Percentiles rank a stretch among this genome's conserved stretches.
phyloP scores from a whole-genome alignment of 768 basidiomycete genomes.

The Tubosaeta sp. region DNA sequence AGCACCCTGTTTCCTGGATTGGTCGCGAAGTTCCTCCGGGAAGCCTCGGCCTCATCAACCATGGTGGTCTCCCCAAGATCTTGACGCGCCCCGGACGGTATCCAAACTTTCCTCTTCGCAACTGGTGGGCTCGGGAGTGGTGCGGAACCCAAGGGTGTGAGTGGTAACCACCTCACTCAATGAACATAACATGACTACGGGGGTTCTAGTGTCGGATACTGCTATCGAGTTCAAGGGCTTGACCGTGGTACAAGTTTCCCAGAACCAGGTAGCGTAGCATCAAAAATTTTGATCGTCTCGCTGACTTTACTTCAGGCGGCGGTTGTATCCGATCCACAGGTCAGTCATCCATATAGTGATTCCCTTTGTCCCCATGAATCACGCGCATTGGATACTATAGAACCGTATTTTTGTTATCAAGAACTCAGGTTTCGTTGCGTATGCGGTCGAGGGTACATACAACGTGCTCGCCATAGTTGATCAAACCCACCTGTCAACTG shows the following conservation, averaged over 20 bases:
- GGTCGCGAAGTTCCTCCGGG: slow-evolving; percentile 73
- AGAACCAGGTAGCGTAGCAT: slow-evolving; percentile 53
- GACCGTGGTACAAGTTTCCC: slow-evolving; percentile 82
- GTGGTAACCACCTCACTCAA: slow-evolving; percentile 22
- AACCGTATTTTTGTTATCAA: slow-evolving; percentile 80
- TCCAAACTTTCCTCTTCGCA: slow-evolving; percentile 67
- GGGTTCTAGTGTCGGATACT: slow-evolving; percentile 64
- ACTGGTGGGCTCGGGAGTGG: slow-evolving; percentile 85
- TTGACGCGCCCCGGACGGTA: slow-evolving; percentile 74
- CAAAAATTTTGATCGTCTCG: neutral
- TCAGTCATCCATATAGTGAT: slow-evolving; percentile 7
- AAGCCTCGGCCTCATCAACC: slow-evolving; percentile 68
- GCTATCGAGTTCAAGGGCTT: slow-evolving; percentile 78
- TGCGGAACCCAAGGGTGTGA: slow-evolving; percentile 62
- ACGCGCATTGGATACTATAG: slow-evolving; percentile 14
- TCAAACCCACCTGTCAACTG: slow-evolving; percentile 68
- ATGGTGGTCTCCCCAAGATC: slow-evolving; percentile 78
- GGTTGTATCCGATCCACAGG: slow-evolving; percentile 70
- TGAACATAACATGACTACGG: neutral
- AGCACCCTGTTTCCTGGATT: slow-evolving; percentile 64
- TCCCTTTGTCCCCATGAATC: neutral
- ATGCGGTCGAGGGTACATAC: slow-evolving; percentile 74
- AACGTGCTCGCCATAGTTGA: slow-evolving; percentile 76
- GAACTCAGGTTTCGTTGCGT: slow-evolving; percentile 75
- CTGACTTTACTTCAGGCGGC: slow-evolving; percentile 39